Evolutionary conservation across 805 yeast genomes (phyloP).

Genomic region (Myxozyma sirexii): DNA sequence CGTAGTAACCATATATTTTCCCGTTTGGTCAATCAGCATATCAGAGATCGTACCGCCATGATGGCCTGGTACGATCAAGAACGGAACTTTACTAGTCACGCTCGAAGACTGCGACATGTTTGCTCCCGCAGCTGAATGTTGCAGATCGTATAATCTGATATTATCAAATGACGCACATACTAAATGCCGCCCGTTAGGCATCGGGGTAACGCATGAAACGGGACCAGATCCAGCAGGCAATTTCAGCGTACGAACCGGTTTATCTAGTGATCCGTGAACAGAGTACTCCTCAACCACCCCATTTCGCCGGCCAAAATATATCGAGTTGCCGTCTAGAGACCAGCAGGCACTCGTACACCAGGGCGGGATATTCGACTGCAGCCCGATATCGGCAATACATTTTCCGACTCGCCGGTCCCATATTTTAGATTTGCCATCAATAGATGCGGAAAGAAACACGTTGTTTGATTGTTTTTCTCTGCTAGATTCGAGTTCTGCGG

Average conservation of each 20-base stretch:
- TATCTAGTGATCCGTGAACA: conserved; percentile 43
- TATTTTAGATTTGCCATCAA: conserved; percentile 76
- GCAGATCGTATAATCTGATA: conserved; percentile 78
- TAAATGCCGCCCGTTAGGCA: conserved; percentile 79
- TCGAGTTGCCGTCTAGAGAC: conserved; percentile 72
- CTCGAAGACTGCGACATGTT: conserved; percentile 28
- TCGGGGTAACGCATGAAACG: conserved; percentile 73
- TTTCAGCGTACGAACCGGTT: conserved; percentile 60
- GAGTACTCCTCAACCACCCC: conserved; percentile 54
- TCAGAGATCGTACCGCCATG: conserved; percentile 88
- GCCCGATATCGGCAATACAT: conserved; percentile 51
- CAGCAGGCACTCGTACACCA: conserved; percentile 69
- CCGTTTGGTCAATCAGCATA: conserved; percentile 76
- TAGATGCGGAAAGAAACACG: conserved; percentile 74
- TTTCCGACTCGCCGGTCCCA: conserved; percentile 73
- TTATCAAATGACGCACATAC: conserved; percentile 91
- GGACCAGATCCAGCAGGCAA: conserved; percentile 91
- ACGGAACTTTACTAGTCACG: conserved; percentile 55
- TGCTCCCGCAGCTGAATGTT: conserved; percentile 26
- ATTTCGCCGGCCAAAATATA: conserved; percentile 88
- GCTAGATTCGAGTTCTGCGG: conserved; percentile 9
- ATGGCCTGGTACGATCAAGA: conserved; percentile 91
- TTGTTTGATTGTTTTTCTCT: conserved; percentile 41
- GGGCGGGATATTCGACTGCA: conserved; percentile 76
- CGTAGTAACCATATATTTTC: conserved; percentile 83